Evolutionary conservation across 2,329 filamentous ascomycete species (phyloP), one percentile per base, ranked within the genome.

Genomic region (Penicillium vulpinum): DNA sequence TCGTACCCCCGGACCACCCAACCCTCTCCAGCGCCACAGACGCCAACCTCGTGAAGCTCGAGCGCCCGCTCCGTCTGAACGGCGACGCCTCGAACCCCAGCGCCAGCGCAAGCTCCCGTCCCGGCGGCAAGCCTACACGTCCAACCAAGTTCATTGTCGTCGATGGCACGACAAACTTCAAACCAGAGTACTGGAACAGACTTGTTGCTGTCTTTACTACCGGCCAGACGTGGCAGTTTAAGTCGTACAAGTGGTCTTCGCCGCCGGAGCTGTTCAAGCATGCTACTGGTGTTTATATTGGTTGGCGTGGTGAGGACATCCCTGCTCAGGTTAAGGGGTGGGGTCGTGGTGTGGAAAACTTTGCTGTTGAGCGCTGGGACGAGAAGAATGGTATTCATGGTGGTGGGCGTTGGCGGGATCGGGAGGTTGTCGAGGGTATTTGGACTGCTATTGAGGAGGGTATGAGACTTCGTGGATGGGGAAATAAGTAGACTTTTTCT

Each of bases 221-320:
- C 0, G 94, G 94, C 33, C 94, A 99, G 78, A 87, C 89, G 10
- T 99, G 94, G 94, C 94, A 99, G 77, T 99, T 99, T 79, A 96
- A 97, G 78, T 90, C 87, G 65, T 99, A 99, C 83, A 96, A 96
- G 76, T 99, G 94, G 91, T 88, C 88, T 65, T 88, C 89, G 54
- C 90, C 94, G 0, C 83, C 87, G 15, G 94, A 97, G 70, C 81
- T 99, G 48, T 99, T 99, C 79, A 86, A 87, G 64, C 90, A 97
- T 70, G 90, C 91, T 2, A 81, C 91, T 15, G 94, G 94, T 54
- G 80, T 99, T 48, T 96, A 91, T 70, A 87, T 99, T 2, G 94
- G 94, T 4, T 97, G 92, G 91, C 85, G 89, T 59, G 92, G 90
- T 48, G 92, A 97, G 70, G 83, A 86, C 60, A 77, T 88, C 3